These are phyloP conservation scores for Hygrocybe coccinea DNA, from an alignment of 768 basidiomycete species.

Conservation along the genomic window DNA sequence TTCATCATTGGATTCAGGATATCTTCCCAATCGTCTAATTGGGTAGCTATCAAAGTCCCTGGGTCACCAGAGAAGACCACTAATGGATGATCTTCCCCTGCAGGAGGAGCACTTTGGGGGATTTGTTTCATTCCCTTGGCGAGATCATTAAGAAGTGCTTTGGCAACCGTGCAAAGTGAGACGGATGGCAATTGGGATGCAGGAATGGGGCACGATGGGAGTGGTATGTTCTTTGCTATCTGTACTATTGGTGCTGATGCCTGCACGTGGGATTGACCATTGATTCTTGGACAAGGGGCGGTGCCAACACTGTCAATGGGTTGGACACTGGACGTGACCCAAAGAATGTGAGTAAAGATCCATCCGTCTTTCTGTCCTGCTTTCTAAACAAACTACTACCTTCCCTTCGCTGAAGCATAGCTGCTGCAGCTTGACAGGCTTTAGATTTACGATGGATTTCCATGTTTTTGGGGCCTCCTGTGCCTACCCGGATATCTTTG, in stretches of 20 bases:
- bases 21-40: not conserved
- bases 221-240: not conserved
- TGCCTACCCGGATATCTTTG: not conserved
- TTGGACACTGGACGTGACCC: not conserved
- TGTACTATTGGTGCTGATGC: not conserved
- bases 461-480: not conserved
- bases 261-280: too few species aligned
- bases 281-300: not conserved
- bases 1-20: not conserved
- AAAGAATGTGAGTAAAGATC: not conserved
- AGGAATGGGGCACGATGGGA: not conserved
- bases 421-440: not conserved
- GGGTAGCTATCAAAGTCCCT: not conserved
- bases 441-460: not conserved
- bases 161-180: too few species aligned
- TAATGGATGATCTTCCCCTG: not conserved
- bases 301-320: not conserved
- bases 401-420: too few species aligned
- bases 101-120: not conserved
- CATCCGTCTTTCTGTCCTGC: not conserved
- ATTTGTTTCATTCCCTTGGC: not conserved
- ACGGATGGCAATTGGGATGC: not conserved
- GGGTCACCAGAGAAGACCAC: not conserved
- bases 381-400: not conserved
- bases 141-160: too few species aligned